Conservation (phyloP, 176 grass and related monocot genomes). For the Urochloa ruziziensis region DNA sequence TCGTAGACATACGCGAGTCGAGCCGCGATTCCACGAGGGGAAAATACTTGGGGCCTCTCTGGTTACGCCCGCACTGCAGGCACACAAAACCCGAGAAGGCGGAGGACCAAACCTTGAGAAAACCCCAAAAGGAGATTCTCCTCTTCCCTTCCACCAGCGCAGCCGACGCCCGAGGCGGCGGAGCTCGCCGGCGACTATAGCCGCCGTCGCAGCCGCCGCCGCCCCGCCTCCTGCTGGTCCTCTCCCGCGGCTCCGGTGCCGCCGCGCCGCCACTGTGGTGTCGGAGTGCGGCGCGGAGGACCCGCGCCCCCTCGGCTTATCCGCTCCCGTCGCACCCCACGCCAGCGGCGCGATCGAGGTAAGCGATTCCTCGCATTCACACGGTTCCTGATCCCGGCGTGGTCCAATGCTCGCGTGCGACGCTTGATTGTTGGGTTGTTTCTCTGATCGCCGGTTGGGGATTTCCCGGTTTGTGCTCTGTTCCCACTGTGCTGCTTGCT, state of each 20-base stretch:
- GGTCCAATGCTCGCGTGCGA: not conserved
- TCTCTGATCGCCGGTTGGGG: not conserved
- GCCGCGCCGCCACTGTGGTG: not conserved
- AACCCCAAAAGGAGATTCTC: not conserved
- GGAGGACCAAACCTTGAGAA: not conserved
- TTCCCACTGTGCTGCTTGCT: not conserved
- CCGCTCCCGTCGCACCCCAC: not conserved
- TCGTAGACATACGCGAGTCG: too few species aligned
- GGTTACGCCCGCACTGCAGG: too few species aligned
- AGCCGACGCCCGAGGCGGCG: conserved; percentile 2
- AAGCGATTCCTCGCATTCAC: not conserved
- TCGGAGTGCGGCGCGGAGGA: not conserved
- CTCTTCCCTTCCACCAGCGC: not conserved
- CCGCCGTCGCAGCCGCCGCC: conserved; percentile 1
- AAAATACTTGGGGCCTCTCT: too few species aligned
- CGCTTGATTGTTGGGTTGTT: not conserved
- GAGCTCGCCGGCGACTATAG: not conserved
- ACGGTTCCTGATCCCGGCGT: not conserved
- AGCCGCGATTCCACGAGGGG: too few species aligned
- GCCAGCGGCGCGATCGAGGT: conserved; percentile 16
- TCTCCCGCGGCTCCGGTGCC: not conserved
- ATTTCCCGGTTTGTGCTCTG: not conserved
- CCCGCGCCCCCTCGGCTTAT: not conserved
- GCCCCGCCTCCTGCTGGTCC: not conserved
- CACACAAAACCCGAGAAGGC: not conserved